Base-by-base conservation (phyloP, 257 asterid genomes). In the Osmanthus fragrans region DNA sequence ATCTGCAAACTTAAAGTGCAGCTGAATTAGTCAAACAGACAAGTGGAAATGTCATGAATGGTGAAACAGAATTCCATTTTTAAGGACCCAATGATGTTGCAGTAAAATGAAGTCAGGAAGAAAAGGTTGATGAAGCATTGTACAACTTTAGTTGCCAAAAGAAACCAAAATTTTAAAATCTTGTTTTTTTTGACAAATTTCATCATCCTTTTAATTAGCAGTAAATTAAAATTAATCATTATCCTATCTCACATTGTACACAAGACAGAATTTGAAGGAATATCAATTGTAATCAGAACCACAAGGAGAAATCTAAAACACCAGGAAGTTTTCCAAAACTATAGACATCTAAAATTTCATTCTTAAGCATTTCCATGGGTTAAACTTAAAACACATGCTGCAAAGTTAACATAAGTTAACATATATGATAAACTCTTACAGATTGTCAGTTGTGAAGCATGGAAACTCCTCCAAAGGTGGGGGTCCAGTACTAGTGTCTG, bases 341-440 rank as follows among this genome's bases (percentile, higher is more conserved):
- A 73, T 7, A 11, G 6, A 75, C 47, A 58, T 23, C 18, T 60
- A 67, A n/a, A 18, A 33, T 69, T 21, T 74, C 65, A 15, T 70
- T 34, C 77, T 25, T 34, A 51, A 32, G 78, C 77, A 69, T 71
- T 34, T 58, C 29, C 66, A 21, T 8, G 42, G 42, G 7, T 37
- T 7, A 37, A 37, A 37, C 42, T 37, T 37, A 51, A 51, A 51
- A 5, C 12, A 8, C 42, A 37, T 37, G 12, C 42, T 37, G 42
- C 12, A 37, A 37, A n/a, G n/a, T n/a, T n/a, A n/a, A n/a, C n/a
- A n/a, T n/a, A n/a, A 39, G 45, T 8, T 39, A 11, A 42, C 51
- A 42, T 42, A 12, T 42, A 42, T 42, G 51, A 42, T 42, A 42
- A 13, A 42, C 51, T 51, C 25, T 45, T 10, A 13, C 18, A 51